Evolutionary conservation across 1,284 basidiomycete genomes (phyloP).

Genomic region (Xerocomus amazonicus): DNA sequence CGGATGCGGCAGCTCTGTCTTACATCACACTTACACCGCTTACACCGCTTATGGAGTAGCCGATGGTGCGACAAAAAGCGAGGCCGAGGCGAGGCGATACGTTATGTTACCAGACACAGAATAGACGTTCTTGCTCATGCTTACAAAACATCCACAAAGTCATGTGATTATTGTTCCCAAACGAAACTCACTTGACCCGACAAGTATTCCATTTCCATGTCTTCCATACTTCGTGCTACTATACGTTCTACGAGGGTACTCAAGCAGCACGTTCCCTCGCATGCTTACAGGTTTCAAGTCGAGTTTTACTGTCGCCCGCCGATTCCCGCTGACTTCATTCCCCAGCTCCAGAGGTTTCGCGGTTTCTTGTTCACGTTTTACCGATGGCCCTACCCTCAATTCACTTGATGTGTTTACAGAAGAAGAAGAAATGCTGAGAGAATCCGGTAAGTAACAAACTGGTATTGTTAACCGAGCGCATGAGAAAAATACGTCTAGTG

Average conservation of each 20-base stretch:
- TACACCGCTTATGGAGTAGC: too few species aligned
- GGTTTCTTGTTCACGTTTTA: slow-evolving; percentile 13
- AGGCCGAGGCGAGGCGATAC: too few species aligned
- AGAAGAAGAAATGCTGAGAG: slow-evolving; percentile 88
- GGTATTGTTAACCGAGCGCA: background rate
- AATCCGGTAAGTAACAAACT: slow-evolving; percentile 59
- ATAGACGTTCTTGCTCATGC: too few species aligned
- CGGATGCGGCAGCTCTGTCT: too few species aligned
- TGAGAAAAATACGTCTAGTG: slow-evolving; percentile 44
- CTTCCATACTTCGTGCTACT: slow-evolving; percentile 22
- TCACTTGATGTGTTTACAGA: slow-evolving; percentile 84
- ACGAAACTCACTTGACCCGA: background rate
- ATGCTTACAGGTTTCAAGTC: slow-evolving; percentile 14
- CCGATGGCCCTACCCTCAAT: slow-evolving; percentile 35
- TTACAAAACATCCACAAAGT: background rate
- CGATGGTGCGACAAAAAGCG: too few species aligned
- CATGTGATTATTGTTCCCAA: slow-evolving; percentile 23
- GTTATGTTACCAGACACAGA: too few species aligned
- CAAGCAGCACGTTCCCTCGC: slow-evolving; percentile 2
- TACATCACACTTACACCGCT: too few species aligned
- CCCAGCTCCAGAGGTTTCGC: slow-evolving; percentile 25
- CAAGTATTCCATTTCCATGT: background rate
- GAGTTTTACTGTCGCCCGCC: too few species aligned
- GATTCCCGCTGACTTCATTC: background rate
- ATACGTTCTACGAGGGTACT: slow-evolving; percentile 17